phyloP scores from a whole-genome alignment of 2,329 filamentous ascomycete species.

The Diaporthe nobilis region DNA sequence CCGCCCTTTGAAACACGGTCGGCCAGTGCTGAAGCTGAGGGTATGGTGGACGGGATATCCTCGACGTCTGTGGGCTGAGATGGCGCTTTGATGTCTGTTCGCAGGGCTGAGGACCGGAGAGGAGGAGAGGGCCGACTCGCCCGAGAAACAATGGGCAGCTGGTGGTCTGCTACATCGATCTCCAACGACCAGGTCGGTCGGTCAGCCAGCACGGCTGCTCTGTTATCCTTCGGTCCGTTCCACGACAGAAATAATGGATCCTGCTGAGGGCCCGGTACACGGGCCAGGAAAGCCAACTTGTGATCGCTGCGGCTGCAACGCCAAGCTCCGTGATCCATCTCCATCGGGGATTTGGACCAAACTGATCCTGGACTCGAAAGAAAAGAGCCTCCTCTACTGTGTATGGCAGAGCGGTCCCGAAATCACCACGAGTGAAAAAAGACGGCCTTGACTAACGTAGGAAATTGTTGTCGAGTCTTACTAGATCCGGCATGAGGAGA shows the following conservation, averaged over 20 bases:
- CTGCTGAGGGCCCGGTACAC: constrained; percentile 33
- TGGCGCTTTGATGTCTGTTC: constrained; percentile 36
- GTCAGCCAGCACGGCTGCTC: constrained; percentile 1
- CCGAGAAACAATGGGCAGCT: constrained; percentile 34
- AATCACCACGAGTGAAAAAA: not conserved
- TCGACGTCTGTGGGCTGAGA: constrained; percentile 38
- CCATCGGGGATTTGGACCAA: constrained; percentile 1
- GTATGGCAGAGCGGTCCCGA: not conserved
- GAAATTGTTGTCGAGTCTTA: constrained; percentile 13
- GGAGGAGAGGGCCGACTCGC: constrained; percentile 14
- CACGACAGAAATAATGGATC: constrained; percentile 38
- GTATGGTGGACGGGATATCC: constrained; percentile 14
- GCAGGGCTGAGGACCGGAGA: constrained; percentile 35
- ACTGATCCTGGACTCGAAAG: not conserved
- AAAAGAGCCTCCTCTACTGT: not conserved
- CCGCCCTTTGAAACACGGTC: constrained; percentile 32
- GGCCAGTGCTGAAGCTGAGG: constrained; percentile 34
- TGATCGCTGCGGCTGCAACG: constrained; percentile 32
- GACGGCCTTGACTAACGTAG: not conserved
- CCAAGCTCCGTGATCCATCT: constrained; percentile 21
- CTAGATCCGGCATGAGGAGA: constrained; percentile 6
- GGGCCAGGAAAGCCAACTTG: constrained; percentile 33
- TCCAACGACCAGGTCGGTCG: constrained; percentile 22
- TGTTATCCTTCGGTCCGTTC: constrained; percentile 31
- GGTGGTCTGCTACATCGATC: constrained; percentile 34